phyloP scores from a whole-genome alignment of 768 basidiomycete genomes.

The Wakefieldia striispora region DNA sequence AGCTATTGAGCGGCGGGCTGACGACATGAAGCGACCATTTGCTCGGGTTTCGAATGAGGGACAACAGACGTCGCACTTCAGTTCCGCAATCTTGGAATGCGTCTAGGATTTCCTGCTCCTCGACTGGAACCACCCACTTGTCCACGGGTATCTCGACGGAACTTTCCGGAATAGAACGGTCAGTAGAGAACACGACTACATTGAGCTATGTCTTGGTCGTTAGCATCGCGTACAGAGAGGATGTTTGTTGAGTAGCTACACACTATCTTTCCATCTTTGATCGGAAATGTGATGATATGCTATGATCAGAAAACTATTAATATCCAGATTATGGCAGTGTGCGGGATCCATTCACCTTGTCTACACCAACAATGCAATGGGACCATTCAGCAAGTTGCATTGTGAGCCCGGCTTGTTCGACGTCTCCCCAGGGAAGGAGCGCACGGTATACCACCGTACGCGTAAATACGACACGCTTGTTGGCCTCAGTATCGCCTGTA shows the following conservation, averaged over 20 bases:
- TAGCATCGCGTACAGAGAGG: neutral
- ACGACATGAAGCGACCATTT: slow-evolving; percentile 55
- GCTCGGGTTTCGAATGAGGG: slow-evolving; percentile 42
- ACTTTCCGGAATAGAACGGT: slow-evolving; percentile 28
- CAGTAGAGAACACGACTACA: slow-evolving; percentile 43
- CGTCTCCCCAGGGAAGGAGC: slow-evolving; percentile 38
- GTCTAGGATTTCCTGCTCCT: slow-evolving; percentile 43
- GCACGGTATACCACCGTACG: slow-evolving; percentile 50
- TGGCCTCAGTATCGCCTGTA: slow-evolving; percentile 20
- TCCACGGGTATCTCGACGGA: slow-evolving; percentile 25
- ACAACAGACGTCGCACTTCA: slow-evolving; percentile 41
- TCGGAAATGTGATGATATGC: slow-evolving; percentile 55
- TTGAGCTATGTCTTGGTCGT: slow-evolving; percentile 37
- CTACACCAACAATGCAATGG: slow-evolving; percentile 42
- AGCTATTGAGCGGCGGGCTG: slow-evolving; percentile 44
- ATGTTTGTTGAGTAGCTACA: slow-evolving; percentile 5
- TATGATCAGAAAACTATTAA: slow-evolving; percentile 14
- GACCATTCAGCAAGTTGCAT: slow-evolving; percentile 36
- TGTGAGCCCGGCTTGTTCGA: slow-evolving; percentile 44
- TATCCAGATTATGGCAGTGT: neutral
- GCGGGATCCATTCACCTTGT: slow-evolving; percentile 36
- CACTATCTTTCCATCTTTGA: slow-evolving; percentile 43
- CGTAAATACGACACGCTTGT: slow-evolving; percentile 37
- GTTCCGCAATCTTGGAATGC: slow-evolving; percentile 45
- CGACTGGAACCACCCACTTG: slow-evolving; percentile 43